A percentile compares a stretch with the other conserved stretches of the same genome.
These are phyloP conservation scores for Didymella segeticola DNA, from an alignment of 2,329 filamentous ascomycete genomes.

Conservation along the genomic window DNA sequence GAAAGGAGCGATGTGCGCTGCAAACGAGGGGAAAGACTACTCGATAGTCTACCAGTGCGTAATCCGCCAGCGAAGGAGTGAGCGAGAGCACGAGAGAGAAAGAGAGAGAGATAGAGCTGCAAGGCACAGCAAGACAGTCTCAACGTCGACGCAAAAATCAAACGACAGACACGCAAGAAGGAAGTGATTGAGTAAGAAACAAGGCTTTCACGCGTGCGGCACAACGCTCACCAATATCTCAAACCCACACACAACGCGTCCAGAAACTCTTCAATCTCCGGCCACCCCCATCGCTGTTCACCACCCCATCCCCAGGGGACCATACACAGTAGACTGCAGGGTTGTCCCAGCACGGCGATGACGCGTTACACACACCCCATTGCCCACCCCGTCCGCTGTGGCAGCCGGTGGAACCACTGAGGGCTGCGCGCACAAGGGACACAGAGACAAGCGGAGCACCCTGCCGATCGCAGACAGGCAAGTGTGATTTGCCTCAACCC, in stretches of 20 bases:
- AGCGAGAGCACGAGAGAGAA: background rate
- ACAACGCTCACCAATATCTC: slow-evolving; percentile 6
- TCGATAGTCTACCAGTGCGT: slow-evolving; percentile 11
- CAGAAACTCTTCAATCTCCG: slow-evolving; percentile 13
- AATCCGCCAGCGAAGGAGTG: slow-evolving; percentile 1
- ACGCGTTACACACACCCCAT: slow-evolving; percentile 16
- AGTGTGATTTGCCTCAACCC: background rate
- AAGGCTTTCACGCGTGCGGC: slow-evolving; percentile 5
- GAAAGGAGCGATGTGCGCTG: slow-evolving; percentile 3
- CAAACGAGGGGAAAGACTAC: slow-evolving; percentile 5
- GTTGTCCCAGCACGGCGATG: slow-evolving; percentile 13
- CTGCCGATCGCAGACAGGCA: slow-evolving; percentile 7
- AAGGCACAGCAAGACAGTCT: slow-evolving; percentile 8
- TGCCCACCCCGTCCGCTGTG: background rate
- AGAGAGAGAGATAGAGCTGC: background rate
- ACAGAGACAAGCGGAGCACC: too few species aligned
- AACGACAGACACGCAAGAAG: too few species aligned
- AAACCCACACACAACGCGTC: slow-evolving; percentile 4
- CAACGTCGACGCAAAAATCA: background rate
- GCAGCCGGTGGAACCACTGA: background rate
- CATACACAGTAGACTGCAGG: slow-evolving; percentile 11
- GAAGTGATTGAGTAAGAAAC: slow-evolving; percentile 4
- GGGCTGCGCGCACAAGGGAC: slow-evolving; percentile 1
- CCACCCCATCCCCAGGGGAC: slow-evolving; percentile 1
- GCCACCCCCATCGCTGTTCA: slow-evolving; percentile 5